Conservation (phyloP, 2,329 filamentous ascomycete species). For the Colletotrichum noveboracense region DNA sequence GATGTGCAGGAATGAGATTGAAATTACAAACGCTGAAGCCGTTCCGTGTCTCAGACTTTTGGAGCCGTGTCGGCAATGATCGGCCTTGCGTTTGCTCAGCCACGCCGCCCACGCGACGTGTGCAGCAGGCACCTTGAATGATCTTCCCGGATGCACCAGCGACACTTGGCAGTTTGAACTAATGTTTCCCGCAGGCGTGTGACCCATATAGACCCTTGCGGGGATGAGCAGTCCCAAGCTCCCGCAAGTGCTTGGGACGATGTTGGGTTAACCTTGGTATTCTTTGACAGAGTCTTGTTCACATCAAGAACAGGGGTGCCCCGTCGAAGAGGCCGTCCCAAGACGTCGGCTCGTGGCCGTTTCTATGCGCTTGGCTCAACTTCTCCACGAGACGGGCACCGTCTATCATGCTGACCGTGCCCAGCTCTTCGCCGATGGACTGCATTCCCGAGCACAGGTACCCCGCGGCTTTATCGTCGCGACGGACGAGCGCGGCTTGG, state of each 20-base stretch:
- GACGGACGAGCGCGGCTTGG: neutral
- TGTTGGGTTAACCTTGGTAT: neutral
- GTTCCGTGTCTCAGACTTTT: slow-evolving; percentile 8
- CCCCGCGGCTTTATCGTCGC: neutral
- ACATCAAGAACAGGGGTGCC: slow-evolving; percentile 9
- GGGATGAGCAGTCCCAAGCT: neutral
- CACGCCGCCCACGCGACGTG: neutral
- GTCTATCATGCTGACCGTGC: slow-evolving; percentile 10
- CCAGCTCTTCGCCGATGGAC: neutral
- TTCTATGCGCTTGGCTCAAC: neutral
- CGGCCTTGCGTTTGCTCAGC: neutral
- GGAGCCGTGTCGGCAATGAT: neutral
- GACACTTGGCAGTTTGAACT: slow-evolving; percentile 16
- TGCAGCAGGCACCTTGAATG: neutral
- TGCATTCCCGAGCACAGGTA: neutral
- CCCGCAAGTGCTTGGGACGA: neutral
- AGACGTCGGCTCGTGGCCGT: neutral
- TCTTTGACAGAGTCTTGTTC: neutral
- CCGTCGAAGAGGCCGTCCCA: slow-evolving; percentile 6
- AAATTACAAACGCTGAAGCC: neutral
- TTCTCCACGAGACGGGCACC: slow-evolving; percentile 1
- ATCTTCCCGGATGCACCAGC: neutral
- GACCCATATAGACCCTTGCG: neutral
- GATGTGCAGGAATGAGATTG: neutral
- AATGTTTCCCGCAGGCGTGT: neutral